Base-by-base conservation (phyloP, 129 eudicot genomes). In the Artemisia tridentata region DNA sequence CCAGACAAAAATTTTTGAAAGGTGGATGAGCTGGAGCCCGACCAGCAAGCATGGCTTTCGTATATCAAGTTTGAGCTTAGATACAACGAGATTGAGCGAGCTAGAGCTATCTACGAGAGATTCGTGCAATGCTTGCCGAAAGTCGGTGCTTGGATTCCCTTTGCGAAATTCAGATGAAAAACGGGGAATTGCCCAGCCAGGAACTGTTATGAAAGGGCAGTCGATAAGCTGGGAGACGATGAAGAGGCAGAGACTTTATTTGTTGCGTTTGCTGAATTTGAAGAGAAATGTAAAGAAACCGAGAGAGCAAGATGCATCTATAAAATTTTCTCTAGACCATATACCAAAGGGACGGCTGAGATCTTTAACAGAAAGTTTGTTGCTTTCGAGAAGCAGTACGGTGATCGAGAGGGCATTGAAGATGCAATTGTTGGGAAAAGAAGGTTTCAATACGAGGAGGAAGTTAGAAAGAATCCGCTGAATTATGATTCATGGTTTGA, bases 331-430 rank as follows among this genome's bases (percentile, higher is more conserved):
- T 1, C 70, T 92, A 50, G 96, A 89, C 80, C 96, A 85, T 79
- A 92, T 92, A 43, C 98, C 98, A 0, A 89, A 92, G 55, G 96
- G 95, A 13, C 75, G 98, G 95, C 98, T 0, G 98, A 92, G 95
- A 92, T 70, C 64, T 92, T 9, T 92, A 85, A 85, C 71, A 92
- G 80, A 78, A 92, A 92, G 77, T 92, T 88, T 80, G 96, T 92
- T 12, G 96, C 95, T 3, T 92, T 92, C 68, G 98, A 92, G 82
- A 92, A 92, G 80, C 96, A 89, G 72, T 92, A 87, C 79, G 98
- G 98, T 20, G 98, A 89, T 54, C 72, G 65, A 81, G 96, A 85
- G n/a, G 98, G 98, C 19, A 89, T 92, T 43, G 98, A 92, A 79
- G 96, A 92, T 83, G 98, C 96, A 5, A 89, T 92, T 58, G 92